Percentiles rank a stretch among this genome's conserved stretches.
phyloP scores from a whole-genome alignment of 805 yeast genomes.

The Sugiyamaella marilandica region DNA sequence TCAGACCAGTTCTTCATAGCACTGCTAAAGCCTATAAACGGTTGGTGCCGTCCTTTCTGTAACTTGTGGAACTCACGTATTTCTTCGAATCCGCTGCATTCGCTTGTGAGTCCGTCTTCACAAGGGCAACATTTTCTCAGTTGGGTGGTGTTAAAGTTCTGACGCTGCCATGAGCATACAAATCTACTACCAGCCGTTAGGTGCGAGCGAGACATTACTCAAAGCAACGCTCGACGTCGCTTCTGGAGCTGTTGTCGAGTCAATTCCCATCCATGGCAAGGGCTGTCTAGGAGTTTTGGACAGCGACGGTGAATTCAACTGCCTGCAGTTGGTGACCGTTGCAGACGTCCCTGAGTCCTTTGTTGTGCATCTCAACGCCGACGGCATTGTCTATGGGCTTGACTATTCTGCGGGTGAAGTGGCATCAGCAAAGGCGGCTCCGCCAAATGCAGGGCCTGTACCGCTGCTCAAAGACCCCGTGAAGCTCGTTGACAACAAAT shows the following conservation, averaged over 20 bases:
- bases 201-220: not conserved
- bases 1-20: too few species aligned
- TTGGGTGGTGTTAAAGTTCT: too few species aligned
- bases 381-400: slow-evolving; percentile 1
- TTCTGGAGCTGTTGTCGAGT: not conserved
- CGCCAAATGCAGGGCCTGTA: slow-evolving; percentile 18
- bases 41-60: too few species aligned
- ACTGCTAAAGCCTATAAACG: too few species aligned
- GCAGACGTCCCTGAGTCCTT: slow-evolving; percentile 8
- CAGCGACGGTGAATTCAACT: slow-evolving; percentile 11
- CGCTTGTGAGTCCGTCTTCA: too few species aligned
- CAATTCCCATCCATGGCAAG: slow-evolving; percentile 10
- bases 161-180: not conserved
- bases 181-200: slow-evolving; percentile 6
- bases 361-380: slow-evolving; percentile 2
- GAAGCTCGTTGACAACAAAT: slow-evolving; percentile 25
- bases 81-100: too few species aligned
- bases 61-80: too few species aligned
- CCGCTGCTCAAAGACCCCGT: slow-evolving; percentile 22
- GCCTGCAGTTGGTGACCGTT: slow-evolving; percentile 12
- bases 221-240: not conserved
- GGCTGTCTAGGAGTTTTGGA: slow-evolving; percentile 19
- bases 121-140: too few species aligned
- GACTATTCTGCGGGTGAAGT: slow-evolving; percentile 1
- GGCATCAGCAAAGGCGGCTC: not conserved